These are phyloP conservation scores for Leersia perrieri DNA, from an alignment of 176 grass and related monocot genomes.

Conservation along the genomic window DNA sequence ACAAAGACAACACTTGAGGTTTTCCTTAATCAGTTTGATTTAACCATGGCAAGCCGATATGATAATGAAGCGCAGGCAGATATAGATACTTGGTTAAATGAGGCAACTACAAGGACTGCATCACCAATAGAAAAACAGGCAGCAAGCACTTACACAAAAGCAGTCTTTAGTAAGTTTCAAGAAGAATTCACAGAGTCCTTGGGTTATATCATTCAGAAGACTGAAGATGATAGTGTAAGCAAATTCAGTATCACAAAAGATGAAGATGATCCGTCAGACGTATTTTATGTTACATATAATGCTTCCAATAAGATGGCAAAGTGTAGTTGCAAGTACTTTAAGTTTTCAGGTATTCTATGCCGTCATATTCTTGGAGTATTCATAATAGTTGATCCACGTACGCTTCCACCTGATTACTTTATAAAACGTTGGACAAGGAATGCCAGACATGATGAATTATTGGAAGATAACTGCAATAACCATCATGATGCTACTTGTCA, in stretches of 20 bases:
- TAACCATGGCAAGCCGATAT: constrained; percentile 48
- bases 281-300: constrained; percentile 76
- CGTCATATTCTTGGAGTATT: constrained; percentile 87
- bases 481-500: constrained; percentile 43
- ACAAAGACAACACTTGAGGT: constrained; percentile 71
- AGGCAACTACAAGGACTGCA: constrained; percentile 64
- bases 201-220: constrained; percentile 75
- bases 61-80: constrained; percentile 74
- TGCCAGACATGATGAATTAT: constrained; percentile 52
- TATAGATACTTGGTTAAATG: constrained; percentile 46
- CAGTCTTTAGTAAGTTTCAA: constrained; percentile 81
- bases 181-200: constrained; percentile 92
- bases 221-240: constrained; percentile 54
- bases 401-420: constrained; percentile 66
- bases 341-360: constrained; percentile 85
- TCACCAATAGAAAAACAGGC: constrained; percentile 94
- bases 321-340: constrained; percentile 87
- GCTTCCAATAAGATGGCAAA: constrained; percentile 62
- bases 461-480: constrained; percentile 47
- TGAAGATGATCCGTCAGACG: constrained; percentile 74
- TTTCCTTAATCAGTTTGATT: constrained; percentile 75
- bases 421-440: constrained; percentile 80
- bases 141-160: constrained; percentile 69
- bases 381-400: constrained; percentile 64
- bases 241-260: constrained; percentile 75